phyloP scores from a whole-genome alignment of 768 basidiomycete species.

The Suillus spraguei region DNA sequence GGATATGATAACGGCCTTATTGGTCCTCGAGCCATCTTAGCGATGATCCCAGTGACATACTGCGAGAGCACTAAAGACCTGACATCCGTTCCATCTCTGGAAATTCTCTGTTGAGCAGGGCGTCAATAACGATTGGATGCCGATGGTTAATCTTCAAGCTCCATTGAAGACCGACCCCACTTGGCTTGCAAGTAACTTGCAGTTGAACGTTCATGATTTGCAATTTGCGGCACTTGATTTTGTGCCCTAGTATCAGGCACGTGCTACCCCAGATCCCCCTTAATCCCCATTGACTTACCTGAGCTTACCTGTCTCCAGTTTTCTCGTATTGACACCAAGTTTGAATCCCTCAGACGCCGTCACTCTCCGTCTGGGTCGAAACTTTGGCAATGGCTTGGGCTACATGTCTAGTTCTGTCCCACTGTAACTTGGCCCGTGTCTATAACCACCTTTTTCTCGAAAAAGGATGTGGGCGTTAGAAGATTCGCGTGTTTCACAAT shows the following conservation, averaged over 20 bases:
- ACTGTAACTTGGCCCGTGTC: not conserved
- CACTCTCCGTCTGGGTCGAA: no score
- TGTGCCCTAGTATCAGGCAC: not conserved
- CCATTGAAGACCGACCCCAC: not conserved
- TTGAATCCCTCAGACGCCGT: not conserved
- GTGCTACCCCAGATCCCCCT: not conserved
- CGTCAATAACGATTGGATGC: not conserved
- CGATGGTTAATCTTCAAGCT: not conserved
- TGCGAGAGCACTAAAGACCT: not conserved
- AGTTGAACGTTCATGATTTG: not conserved
- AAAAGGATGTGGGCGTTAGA: not conserved
- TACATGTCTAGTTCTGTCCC: not conserved
- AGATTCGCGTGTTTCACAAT: constrained; percentile 1
- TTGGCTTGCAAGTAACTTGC: not conserved
- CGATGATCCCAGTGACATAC: not conserved
- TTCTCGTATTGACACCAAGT: not conserved
- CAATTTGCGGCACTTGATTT: not conserved
- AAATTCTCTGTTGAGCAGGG: not conserved
- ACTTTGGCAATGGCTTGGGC: no score
- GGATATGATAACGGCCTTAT: not conserved
- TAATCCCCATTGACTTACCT: not conserved
- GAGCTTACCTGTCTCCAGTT: not conserved
- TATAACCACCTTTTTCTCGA: not conserved
- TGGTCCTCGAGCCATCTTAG: not conserved
- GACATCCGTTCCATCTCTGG: not conserved